Percentiles rank a stretch among this genome's conserved stretches.
These are phyloP conservation scores for Myrmaecium sp. DNA, from an alignment of 2,329 filamentous ascomycete genomes.

Conservation along the genomic window DNA sequence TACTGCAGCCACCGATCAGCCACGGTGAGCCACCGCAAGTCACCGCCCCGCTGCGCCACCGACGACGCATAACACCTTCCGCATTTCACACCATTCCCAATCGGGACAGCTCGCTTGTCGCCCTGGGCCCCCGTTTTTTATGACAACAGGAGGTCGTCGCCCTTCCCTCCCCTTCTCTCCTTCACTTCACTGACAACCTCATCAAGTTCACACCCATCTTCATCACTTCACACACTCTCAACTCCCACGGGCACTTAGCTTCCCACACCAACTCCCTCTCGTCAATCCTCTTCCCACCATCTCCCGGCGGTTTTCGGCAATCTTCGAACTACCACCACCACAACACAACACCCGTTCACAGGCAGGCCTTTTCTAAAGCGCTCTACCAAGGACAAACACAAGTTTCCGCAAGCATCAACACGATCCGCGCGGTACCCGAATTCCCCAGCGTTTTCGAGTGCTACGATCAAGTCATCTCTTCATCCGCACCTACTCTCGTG, in stretches of 20 bases:
- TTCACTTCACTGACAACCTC: conserved; percentile 4
- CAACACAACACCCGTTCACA: conserved; percentile 17
- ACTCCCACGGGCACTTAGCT: conserved; percentile 29
- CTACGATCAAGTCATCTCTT: conserved; percentile 11
- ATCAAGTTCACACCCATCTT: conserved; percentile 11
- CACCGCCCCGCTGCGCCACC: no score
- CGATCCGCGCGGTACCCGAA: conserved; percentile 3
- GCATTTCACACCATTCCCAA: no score
- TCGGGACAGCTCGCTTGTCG: no score
- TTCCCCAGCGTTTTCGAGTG: conserved; percentile 12
- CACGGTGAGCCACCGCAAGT: no score
- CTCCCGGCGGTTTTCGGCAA: conserved; percentile 28
- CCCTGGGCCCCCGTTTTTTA: no score
- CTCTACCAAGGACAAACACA: conserved; percentile 24
- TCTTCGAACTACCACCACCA: conserved; percentile 9
- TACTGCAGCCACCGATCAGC: no score
- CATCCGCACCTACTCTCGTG: conserved; percentile 32
- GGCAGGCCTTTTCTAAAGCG: conserved; percentile 20
- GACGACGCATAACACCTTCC: no score
- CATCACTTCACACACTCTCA: conserved; percentile 17
- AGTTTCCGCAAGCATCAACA: conserved; percentile 23
- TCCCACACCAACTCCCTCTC: conserved; percentile 34
- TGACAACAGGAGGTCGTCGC: no score
- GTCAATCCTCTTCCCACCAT: conserved; percentile 32
- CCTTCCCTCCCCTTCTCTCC: conserved; percentile 4